phyloP scores from a whole-genome alignment of 371 early-diverging fungal genomes.

The Mucor plumbeus region DNA sequence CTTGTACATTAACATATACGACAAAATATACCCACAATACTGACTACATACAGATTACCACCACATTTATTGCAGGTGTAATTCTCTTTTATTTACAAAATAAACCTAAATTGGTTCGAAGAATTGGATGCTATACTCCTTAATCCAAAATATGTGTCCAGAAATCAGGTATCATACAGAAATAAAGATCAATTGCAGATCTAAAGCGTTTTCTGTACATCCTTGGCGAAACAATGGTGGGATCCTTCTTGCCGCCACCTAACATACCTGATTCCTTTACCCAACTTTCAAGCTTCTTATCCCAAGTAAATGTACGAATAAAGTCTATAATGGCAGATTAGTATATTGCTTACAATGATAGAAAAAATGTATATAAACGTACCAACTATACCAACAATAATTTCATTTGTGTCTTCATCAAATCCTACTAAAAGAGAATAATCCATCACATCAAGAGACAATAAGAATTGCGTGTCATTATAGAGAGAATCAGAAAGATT shows the following conservation, averaged over 20 bases:
- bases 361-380: slow-evolving; percentile 21
- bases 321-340: slow-evolving; percentile 64
- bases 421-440: slow-evolving; percentile 93
- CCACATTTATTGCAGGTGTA: too few species aligned
- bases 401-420: slow-evolving; percentile 79
- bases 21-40: too few species aligned
- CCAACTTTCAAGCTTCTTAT: slow-evolving; percentile 94
- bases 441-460: slow-evolving; percentile 92
- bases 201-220: slow-evolving; percentile 92
- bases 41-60: too few species aligned
- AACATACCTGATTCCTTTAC: slow-evolving; percentile 90
- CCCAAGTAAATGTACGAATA: slow-evolving; percentile 96
- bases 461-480: slow-evolving; percentile 91
- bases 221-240: slow-evolving; percentile 93
- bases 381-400: slow-evolving; percentile 93
- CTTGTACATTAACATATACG: too few species aligned
- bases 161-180: slow-evolving; percentile 77
- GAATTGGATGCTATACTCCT: background rate
- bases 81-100: too few species aligned
- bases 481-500: slow-evolving; percentile 78
- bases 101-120: too few species aligned
- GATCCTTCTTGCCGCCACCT: slow-evolving; percentile 86
- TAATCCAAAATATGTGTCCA: slow-evolving; percentile 40
- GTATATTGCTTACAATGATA: background rate
- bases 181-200: slow-evolving; percentile 90